A percentile compares a stretch with the other conserved stretches of the same genome.
Evolutionary conservation across 306 rosid species (phyloP).

Genomic region (Oxytropis ochrocephala): DNA sequence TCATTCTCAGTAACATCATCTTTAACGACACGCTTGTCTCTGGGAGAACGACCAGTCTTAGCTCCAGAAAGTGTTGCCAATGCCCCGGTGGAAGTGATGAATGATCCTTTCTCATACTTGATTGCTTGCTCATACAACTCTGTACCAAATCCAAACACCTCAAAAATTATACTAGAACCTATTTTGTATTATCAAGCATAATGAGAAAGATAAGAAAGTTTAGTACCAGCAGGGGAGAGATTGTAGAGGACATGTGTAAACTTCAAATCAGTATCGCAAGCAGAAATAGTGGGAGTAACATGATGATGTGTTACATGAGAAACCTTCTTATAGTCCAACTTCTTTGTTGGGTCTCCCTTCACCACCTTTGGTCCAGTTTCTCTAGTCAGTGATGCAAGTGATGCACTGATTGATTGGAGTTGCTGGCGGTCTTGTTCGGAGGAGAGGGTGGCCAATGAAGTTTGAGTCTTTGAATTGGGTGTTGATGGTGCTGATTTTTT

Average conservation of each 20-base stretch:
- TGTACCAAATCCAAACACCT: slow-evolving; percentile 21
- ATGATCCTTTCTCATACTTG: slow-evolving; percentile 82
- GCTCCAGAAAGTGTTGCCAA: slow-evolving; percentile 95
- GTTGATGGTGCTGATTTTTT: slow-evolving; percentile 72
- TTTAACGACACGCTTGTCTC: slow-evolving; percentile 80
- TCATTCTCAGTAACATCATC: slow-evolving; percentile 59
- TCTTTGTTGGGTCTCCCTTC: slow-evolving; percentile 71
- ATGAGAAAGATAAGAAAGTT: neutral
- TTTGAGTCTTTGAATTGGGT: slow-evolving; percentile 33
- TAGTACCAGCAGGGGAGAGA: slow-evolving; percentile 86
- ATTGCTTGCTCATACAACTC: slow-evolving; percentile 73
- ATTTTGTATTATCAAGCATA: too few species aligned
- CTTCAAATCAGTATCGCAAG: slow-evolving; percentile 77
- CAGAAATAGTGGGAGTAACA: slow-evolving; percentile 45
- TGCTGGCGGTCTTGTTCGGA: slow-evolving; percentile 66
- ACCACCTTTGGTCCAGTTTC: slow-evolving; percentile 89
- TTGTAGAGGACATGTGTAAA: slow-evolving; percentile 89
- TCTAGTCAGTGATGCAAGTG: slow-evolving; percentile 84
- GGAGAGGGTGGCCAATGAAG: slow-evolving; percentile 34
- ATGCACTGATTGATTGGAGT: slow-evolving; percentile 87
- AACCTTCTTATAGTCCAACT: slow-evolving; percentile 12
- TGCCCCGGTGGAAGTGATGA: slow-evolving; percentile 68
- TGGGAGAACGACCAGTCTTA: slow-evolving; percentile 88
- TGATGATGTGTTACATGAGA: slow-evolving; percentile 33
- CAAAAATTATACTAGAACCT: too few species aligned